Evolutionary conservation across 768 basidiomycete genomes (phyloP).

Genomic region (Inosperma sp.): DNA sequence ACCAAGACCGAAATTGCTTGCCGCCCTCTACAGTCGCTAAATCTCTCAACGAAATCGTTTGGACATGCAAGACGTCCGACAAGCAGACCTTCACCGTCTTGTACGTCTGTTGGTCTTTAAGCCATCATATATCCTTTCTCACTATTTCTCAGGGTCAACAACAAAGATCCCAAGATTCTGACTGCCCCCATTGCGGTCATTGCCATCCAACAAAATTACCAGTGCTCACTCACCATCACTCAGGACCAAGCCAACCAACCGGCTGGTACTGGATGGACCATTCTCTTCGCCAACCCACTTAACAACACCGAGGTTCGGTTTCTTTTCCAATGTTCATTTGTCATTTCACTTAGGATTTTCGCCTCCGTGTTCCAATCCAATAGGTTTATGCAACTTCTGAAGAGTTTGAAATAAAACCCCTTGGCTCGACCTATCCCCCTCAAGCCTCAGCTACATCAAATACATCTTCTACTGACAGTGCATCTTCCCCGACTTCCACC

Average conservation of each 20-base stretch:
- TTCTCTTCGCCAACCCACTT: constrained; percentile 46
- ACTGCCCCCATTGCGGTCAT: constrained; percentile 41
- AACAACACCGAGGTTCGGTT: constrained; percentile 52
- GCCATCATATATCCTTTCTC: background rate
- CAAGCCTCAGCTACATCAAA: constrained; percentile 28
- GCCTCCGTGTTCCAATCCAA: too few species aligned
- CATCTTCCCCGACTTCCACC: constrained; percentile 19
- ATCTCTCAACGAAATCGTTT: constrained; percentile 53
- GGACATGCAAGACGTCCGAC: constrained; percentile 48
- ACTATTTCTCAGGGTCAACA: constrained; percentile 35
- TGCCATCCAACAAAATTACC: constrained; percentile 47
- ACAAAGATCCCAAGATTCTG: constrained; percentile 34
- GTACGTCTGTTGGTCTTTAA: constrained; percentile 35
- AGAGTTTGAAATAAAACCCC: constrained; percentile 57
- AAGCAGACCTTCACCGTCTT: constrained; percentile 45
- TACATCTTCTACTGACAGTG: constrained; percentile 23
- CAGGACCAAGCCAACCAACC: constrained; percentile 39
- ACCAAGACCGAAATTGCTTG: background rate
- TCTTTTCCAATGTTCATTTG: background rate
- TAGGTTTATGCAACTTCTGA: constrained; percentile 55
- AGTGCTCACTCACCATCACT: constrained; percentile 54
- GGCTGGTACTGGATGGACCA: constrained; percentile 43
- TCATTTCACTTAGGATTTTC: background rate
- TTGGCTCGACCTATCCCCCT: constrained; percentile 49
- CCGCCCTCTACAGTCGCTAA: constrained; percentile 42